Percentiles rank a stretch among this genome's conserved stretches.
Conservation (phyloP, 371 early-diverging fungal genomes). For the Entomophthora muscae region DNA sequence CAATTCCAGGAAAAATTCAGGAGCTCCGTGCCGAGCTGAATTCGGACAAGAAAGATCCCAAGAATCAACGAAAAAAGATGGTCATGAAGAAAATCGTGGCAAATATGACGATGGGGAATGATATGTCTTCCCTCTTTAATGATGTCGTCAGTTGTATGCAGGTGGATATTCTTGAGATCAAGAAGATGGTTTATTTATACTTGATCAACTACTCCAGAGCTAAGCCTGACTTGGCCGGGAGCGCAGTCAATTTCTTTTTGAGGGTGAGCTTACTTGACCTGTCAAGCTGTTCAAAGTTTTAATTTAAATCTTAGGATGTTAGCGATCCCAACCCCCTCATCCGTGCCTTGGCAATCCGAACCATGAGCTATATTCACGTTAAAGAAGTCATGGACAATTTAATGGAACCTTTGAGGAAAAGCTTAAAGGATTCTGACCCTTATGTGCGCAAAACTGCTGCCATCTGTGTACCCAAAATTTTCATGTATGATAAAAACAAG, state of each 20-base stretch:
- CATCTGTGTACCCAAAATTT: conserved; percentile 36
- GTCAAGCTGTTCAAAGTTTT: neutral
- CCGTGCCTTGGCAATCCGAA: conserved; percentile 78
- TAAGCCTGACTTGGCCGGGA: conserved; percentile 75
- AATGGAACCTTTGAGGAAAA: conserved; percentile 64
- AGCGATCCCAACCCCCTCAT: conserved; percentile 72
- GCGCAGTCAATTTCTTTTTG: conserved; percentile 56
- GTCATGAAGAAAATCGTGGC: conserved; percentile 54
- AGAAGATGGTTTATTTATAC: conserved; percentile 86
- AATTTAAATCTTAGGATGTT: conserved; percentile 24
- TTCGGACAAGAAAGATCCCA: conserved; percentile 77
- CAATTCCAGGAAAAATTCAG: conserved; percentile 73
- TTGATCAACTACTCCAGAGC: conserved; percentile 64
- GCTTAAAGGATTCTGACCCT: conserved; percentile 56
- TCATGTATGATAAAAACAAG: conserved; percentile 38
- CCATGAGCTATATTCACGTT: conserved; percentile 85
- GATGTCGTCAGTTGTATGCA: conserved; percentile 37
- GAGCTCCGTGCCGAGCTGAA: conserved; percentile 83
- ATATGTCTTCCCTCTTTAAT: conserved; percentile 56
- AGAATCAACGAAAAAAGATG: conserved; percentile 67
- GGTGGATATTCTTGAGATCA: conserved; percentile 37
- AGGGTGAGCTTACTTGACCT: conserved; percentile 20
- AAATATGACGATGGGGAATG: conserved; percentile 77
- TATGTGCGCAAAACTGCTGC: conserved; percentile 53
- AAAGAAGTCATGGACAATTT: conserved; percentile 71